A percentile compares a stretch with the other conserved stretches of the same genome.
Evolutionary conservation across 1,284 basidiomycete genomes (phyloP).

Genomic region (Trametes hirsuta): DNA sequence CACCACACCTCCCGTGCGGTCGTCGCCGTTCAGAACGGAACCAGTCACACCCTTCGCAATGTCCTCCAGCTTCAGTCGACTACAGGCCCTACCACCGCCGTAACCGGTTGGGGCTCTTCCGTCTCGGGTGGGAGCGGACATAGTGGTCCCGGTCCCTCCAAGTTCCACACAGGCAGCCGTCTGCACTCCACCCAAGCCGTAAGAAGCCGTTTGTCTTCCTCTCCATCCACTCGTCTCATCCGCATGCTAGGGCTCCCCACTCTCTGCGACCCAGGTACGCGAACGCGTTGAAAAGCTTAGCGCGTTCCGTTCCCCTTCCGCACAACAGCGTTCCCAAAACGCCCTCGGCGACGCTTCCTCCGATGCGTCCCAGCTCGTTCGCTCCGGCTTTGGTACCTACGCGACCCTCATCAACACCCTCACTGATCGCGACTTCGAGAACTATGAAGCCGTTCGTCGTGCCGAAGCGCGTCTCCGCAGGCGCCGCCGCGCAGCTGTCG

Average conservation of each 20-base stretch:
- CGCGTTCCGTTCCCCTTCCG: slow-evolving; percentile 20
- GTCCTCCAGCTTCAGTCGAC: slow-evolving; percentile 68
- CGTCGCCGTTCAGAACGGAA: slow-evolving; percentile 71
- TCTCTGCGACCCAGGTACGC: slow-evolving; percentile 17
- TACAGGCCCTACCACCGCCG: slow-evolving; percentile 36
- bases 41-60: slow-evolving; percentile 67
- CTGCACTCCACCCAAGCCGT: slow-evolving; percentile 66
- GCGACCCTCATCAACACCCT: slow-evolving; percentile 71
- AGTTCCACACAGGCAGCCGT: slow-evolving; percentile 67
- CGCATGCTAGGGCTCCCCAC: slow-evolving; percentile 6
- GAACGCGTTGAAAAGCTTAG: slow-evolving; percentile 24
- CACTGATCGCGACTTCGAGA: slow-evolving; percentile 74
- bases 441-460: slow-evolving; percentile 49
- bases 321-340: slow-evolving; percentile 13
- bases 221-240: not conserved
- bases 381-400: slow-evolving; percentile 57
- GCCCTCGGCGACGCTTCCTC: slow-evolving; percentile 10
- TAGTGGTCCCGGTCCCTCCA: slow-evolving; percentile 55
- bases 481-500: slow-evolving; percentile 30
- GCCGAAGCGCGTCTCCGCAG: slow-evolving; percentile 49
- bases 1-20: slow-evolving; percentile 76
- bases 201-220: slow-evolving; percentile 22
- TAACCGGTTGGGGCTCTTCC: slow-evolving; percentile 43
- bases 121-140: slow-evolving; percentile 59
- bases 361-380: slow-evolving; percentile 19